Base-by-base conservation (phyloP, 179 eudicot genomes). In the Sideroxylon spinosum region DNA sequence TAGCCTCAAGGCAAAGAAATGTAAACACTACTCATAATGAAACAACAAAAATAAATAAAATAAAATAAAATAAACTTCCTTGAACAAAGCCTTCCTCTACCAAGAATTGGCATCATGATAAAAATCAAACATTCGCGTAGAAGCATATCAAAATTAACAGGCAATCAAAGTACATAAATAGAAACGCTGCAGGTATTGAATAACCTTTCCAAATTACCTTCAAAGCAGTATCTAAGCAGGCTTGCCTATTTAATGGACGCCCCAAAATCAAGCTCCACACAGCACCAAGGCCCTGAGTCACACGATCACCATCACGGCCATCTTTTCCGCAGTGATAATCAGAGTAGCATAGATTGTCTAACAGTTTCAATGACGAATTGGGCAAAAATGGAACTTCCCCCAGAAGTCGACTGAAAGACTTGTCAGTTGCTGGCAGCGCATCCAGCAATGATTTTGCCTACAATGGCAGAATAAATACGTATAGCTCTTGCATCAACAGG, bases 211-310 rank as follows among this genome's bases (percentile, higher is more conserved):
- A 60, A 75, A 14, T 79, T 85, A 95, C 99, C 99, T 92, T 94
- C 80, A 95, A 85, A 53, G 89, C 98, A 79, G 94, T 90, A 86
- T 88, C 89, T 83, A 95, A 86, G 78, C 95, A 91, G 68, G 97
- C 89, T 73, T 89, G 87, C 22, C 98, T 89, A 84, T 85, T 81
- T 57, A 68, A 82, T 26, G 97, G 98, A 53, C 98, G 97, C 22
- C 94, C 93, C 81, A 93, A 76, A 86, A 95, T 90, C 86, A 94
- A 88, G 89, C 92, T 89, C 99, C 99, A 95, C 37, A 90, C 89
- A 50, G 91, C 91, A 78, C 98, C 98, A 76, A 95, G 96, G 76
- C 98, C 98, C 89, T 95, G 99, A 82, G 94, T 92, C 78, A 95
- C 90, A 81, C 96, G 97, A 84, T 94, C 99, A 79, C 92, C 85